Evolutionary conservation across 202 grass and related monocot genomes (phyloP).

Genomic region (Hordeum pubiflorum): DNA sequence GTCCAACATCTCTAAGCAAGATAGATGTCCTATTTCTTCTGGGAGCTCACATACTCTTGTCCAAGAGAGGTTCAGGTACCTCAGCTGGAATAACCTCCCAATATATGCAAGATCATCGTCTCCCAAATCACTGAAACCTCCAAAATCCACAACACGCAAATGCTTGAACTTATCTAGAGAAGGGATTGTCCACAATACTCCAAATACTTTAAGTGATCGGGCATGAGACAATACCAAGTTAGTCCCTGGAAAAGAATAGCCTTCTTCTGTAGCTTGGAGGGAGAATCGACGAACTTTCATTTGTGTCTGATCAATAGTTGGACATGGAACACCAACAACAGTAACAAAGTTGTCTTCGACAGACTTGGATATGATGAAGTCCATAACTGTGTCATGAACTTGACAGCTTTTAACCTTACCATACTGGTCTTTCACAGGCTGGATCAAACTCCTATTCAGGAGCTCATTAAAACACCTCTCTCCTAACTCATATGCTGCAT

Average conservation of each 20-base stretch:
- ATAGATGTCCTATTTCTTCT: background rate
- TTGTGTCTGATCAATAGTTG: background rate
- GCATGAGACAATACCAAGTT: background rate
- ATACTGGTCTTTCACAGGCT: background rate
- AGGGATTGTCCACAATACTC: background rate
- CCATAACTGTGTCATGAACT: conserved; percentile 7
- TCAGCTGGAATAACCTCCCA: background rate
- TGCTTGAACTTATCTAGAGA: background rate
- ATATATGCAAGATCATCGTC: background rate
- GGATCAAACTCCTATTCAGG: background rate
- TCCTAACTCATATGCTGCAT: background rate
- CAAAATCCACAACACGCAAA: background rate
- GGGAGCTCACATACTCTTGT: background rate
- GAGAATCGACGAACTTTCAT: background rate
- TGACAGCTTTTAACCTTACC: background rate
- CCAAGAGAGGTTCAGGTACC: background rate
- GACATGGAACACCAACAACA: background rate
- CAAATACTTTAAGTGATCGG: background rate
- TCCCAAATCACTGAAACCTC: background rate
- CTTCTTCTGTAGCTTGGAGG: background rate
- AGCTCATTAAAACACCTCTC: background rate
- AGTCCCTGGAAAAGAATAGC: background rate
- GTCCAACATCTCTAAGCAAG: conserved; percentile 10
- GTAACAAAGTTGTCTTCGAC: background rate
- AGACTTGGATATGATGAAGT: background rate